phyloP scores from a whole-genome alignment of 75 land plant species.

The Cunninghamia lanceolata region DNA sequence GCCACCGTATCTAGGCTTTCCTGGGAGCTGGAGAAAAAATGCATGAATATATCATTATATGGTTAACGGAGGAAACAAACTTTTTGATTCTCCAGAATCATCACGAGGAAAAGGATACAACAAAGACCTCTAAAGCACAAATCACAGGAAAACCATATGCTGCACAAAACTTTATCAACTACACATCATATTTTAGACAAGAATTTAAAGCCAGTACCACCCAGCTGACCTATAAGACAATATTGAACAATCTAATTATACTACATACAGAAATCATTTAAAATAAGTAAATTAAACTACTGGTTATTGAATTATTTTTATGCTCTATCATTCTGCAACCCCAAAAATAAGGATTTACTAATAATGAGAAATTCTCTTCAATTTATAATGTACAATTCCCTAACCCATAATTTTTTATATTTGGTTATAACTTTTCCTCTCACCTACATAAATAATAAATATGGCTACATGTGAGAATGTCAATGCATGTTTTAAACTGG shows the following conservation, averaged over 20 bases:
- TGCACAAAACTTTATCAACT: not conserved
- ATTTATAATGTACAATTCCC: not conserved
- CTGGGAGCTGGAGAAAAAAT: too few relatives aligned
- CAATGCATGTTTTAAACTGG: not conserved
- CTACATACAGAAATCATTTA: not conserved
- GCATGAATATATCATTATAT: too few relatives aligned
- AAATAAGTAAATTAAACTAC: not conserved
- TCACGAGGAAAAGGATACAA: not conserved
- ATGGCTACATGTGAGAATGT: not conserved
- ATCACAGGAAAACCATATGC: not conserved
- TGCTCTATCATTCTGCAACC: not conserved
- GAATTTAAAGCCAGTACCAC: not conserved
- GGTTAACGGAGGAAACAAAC: too few relatives aligned
- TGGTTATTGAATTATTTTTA: not conserved
- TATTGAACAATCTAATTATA: not conserved
- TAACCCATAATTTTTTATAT: not conserved
- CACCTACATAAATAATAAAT: not conserved
- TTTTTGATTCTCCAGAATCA: not conserved
- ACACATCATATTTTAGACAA: not conserved
- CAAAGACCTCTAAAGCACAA: not conserved
- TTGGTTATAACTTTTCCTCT: not conserved
- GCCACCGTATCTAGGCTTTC: too few relatives aligned
- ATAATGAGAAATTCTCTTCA: not conserved
- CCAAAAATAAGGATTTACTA: not conserved
- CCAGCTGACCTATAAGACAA: not conserved